phyloP scores from a whole-genome alignment of 177 flowering plant genomes.

The Tripterygium wilfordii region DNA sequence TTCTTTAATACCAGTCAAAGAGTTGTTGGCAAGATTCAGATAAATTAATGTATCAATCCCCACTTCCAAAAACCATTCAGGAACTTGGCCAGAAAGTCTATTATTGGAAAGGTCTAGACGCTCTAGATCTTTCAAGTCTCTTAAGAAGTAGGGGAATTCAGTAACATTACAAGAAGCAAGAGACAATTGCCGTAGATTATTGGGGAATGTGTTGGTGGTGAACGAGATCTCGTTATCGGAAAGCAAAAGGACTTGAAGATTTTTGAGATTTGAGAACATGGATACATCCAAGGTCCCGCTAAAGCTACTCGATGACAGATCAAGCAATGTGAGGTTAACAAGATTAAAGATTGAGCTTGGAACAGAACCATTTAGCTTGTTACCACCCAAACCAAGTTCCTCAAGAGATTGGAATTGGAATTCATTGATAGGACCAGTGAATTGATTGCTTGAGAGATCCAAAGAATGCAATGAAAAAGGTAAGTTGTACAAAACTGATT shows the following conservation, averaged over 20 bases:
- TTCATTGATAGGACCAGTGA: background rate
- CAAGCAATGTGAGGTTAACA: background rate
- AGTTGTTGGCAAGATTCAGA: conserved; percentile 1
- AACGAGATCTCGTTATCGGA: conserved; percentile 2
- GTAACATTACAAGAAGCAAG: conserved; percentile 9
- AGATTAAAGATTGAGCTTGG: background rate
- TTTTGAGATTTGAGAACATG: too few species aligned
- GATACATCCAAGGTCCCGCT: too few species aligned
- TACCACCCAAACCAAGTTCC: background rate
- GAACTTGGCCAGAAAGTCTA: conserved; percentile 15
- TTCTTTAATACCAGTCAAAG: conserved; percentile 8
- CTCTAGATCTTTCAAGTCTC: background rate
- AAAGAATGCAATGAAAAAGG: background rate
- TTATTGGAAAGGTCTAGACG: conserved; percentile 11
- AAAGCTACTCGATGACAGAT: background rate
- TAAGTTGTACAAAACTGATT: background rate
- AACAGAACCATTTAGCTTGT: background rate
- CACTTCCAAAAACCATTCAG: conserved; percentile 6
- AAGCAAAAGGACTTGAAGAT: background rate
- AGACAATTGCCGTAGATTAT: too few species aligned
- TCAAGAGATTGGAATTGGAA: background rate
- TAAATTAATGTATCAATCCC: background rate
- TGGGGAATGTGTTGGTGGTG: background rate
- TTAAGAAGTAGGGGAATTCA: conserved; percentile 12
- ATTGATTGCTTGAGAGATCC: background rate